These are phyloP conservation scores for Naganishia kalamii DNA, from an alignment of 768 basidiomycete genomes.

Conservation along the genomic window DNA sequence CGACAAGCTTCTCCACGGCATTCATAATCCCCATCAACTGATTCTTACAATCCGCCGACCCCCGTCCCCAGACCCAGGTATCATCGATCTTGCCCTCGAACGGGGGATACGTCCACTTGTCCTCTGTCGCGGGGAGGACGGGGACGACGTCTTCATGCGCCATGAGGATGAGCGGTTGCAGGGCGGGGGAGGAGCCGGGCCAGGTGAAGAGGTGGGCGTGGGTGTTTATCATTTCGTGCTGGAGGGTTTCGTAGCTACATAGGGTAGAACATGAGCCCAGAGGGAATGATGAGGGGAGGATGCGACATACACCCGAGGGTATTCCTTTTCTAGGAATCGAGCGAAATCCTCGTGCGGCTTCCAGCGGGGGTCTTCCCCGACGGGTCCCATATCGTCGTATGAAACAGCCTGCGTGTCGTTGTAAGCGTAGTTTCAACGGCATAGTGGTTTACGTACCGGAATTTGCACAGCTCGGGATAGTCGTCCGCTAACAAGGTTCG, in stretches of 20 bases:
- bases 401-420: slow-evolving; percentile 32
- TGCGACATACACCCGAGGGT: slow-evolving; percentile 30
- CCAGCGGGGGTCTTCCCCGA: slow-evolving; percentile 30
- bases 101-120: slow-evolving; percentile 59
- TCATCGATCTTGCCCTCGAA: slow-evolving; percentile 55
- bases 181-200: slow-evolving; percentile 57
- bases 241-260: slow-evolving; percentile 44
- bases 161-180: slow-evolving; percentile 61
- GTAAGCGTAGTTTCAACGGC: neutral
- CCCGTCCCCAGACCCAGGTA: slow-evolving; percentile 69
- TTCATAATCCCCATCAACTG: slow-evolving; percentile 50
- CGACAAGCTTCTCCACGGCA: slow-evolving; percentile 61
- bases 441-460: slow-evolving; percentile 7
- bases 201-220: slow-evolving; percentile 71
- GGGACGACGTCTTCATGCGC: slow-evolving; percentile 61
- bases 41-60: slow-evolving; percentile 70
- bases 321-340: slow-evolving; percentile 36
- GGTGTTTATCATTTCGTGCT: slow-evolving; percentile 66
- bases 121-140: slow-evolving; percentile 55
- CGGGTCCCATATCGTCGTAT: slow-evolving; percentile 37
- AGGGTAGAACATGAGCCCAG: neutral
- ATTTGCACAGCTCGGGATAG: slow-evolving; percentile 21
- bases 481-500: slow-evolving; percentile 6
- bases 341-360: slow-evolving; percentile 37
- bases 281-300: neutral